phyloP scores from a whole-genome alignment of 2,329 filamentous ascomycete genomes.

The Penicillium vulpinum region DNA sequence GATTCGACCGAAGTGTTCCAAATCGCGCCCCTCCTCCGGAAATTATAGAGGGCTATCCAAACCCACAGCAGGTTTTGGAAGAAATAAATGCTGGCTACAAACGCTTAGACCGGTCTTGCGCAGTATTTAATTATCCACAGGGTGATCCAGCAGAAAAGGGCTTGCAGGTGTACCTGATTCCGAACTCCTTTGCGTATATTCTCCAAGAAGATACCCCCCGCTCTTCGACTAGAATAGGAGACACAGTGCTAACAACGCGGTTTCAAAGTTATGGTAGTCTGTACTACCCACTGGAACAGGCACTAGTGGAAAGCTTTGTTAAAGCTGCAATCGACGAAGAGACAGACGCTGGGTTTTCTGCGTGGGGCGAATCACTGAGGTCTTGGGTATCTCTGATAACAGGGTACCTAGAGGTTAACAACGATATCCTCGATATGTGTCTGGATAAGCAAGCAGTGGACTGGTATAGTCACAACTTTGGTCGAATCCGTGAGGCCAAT shows the following conservation, averaged over 20 bases:
- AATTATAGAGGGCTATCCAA: constrained; percentile 13
- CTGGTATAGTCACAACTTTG: constrained; percentile 33
- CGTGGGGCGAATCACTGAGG: constrained; percentile 23
- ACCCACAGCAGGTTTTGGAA: constrained; percentile 1
- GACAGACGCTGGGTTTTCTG: constrained; percentile 13
- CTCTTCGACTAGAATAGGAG: background rate
- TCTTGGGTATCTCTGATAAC: constrained; percentile 28
- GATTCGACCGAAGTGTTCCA: constrained; percentile 22
- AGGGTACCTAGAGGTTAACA: constrained; percentile 29
- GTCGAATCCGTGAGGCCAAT: constrained; percentile 24
- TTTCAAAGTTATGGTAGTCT: constrained; percentile 17
- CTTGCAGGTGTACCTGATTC: background rate
- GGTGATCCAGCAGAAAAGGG: background rate
- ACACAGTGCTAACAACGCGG: background rate
- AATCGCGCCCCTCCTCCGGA: constrained; percentile 21
- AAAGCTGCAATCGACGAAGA: constrained; percentile 28
- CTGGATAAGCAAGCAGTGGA: constrained; percentile 24
- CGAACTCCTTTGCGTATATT: background rate
- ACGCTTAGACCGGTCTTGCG: background rate
- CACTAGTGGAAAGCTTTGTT: constrained; percentile 25
- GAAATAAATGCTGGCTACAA: background rate
- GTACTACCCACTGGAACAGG: constrained; percentile 17
- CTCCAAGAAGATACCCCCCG: background rate
- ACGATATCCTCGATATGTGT: constrained; percentile 29
- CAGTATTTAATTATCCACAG: background rate